Base-by-base conservation (phyloP, 2,329 filamentous ascomycete species). In the Kalaharituber pfeilii region DNA sequence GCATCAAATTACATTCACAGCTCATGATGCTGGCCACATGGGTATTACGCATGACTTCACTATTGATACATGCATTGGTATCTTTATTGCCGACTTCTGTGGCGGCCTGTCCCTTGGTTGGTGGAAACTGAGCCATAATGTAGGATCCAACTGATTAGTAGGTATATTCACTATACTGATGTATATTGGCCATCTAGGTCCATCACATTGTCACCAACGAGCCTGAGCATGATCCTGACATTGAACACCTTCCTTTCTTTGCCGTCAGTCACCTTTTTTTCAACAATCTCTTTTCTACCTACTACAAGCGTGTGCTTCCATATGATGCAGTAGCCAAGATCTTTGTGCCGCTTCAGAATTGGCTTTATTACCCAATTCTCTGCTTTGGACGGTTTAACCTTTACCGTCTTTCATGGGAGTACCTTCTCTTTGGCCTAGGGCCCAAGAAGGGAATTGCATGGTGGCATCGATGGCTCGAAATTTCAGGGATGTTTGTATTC, bases 51-150 rank as follows among this genome's bases (percentile, higher is more conserved):
- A 96, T 69, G 75, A 82, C 66, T 96, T 89, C 67, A 80, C 84
- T 50, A 69, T 79, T 33, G 91, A 98, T 67, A 83, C 82, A 1
- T 74, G 83, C 50, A 86, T 98, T 58, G 89, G 86, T 50, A 94
- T 96, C 65, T 70, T 94, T 60, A 83, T 95, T 64, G 87, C 88
- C 52, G 84, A 94, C 67, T 96, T 83, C 63, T 71, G 91, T 20
- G 91, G 91, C 33, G 91, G 91, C 0, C 70, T 98, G 29, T 94
- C 86, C 25, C 71, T 94, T 53, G 86, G 89, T 45, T 98, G 91
- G 91, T 98, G 91, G 89, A 96, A 96, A 70, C 77, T 80, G 58
- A 95, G 81, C 66, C 89, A 96, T 69, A 96, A 96, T 65, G 87
- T 62, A 60, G 50, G 53, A 22, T 20, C 42, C 24, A 47, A 20